Evolutionary conservation across 768 basidiomycete genomes (phyloP), one percentile per base, ranked within the genome.

Genomic region (Nidularia pulvinata): DNA sequence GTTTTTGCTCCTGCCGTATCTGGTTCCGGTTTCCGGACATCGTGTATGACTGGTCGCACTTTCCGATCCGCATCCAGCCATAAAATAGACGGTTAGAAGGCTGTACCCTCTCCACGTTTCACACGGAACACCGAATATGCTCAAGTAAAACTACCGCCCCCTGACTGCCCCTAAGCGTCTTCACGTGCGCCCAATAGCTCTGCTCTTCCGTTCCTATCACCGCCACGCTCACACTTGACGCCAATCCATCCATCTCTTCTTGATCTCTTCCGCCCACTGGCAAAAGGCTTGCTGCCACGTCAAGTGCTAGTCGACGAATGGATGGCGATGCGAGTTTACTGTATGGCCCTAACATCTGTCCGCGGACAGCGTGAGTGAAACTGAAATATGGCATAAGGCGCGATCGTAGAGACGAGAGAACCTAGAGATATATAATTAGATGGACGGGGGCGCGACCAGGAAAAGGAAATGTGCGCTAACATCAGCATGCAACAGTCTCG

Each of bases 301-400:
- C 86, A 57, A 96, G 63, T 14, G 80, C 85, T 19, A 93, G 75
- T 33, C 76, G 71, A 52, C 84, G 80, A 43, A 85, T 63, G 36
- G 72, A 69, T 11, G 70, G 56, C 2, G 53, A 35, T 11, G 83
- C 79, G n/a, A 97, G 71, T 64, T 83, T 89, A 50, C 73, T 68
- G 70, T 86, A 98, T 22, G 95, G 95, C 0, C 95, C 96, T 13
- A 73, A 70, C 33, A 95, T 63, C 51, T 76, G 72, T 7, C 94
- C 95, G 47, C 86, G 88, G 32, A 73, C 72, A n/a, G 91, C 77
- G 65, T 97, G 94, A 7, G 69, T 73, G 45, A 95, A 78, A 61
- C 75, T 77, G 71, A 97, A 98, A 71, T 85, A 97, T 16, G 94
- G 93, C 7, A 79, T 70, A 6, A 96, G 73, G 22, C 88, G 84